Evolutionary conservation across 495 filamentous ascomycete species (phyloP).

Genomic region (Aspergillus heteromorphus): DNA sequence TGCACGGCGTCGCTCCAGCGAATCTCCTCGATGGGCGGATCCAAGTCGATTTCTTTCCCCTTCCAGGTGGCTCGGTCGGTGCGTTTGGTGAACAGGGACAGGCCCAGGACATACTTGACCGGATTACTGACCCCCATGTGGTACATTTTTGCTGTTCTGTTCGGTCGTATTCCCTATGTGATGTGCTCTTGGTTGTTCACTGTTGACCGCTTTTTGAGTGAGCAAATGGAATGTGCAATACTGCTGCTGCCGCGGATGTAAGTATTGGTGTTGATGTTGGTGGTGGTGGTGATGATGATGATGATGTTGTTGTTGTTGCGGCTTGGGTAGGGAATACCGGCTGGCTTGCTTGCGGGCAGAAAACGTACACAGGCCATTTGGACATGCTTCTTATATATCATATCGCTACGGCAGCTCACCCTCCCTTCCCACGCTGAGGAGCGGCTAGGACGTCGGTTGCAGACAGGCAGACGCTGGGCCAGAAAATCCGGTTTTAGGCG

Average conservation of each 20-base stretch:
- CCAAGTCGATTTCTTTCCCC: constrained; percentile 6
- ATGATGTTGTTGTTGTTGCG: too few relatives aligned
- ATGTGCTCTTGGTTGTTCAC: too few relatives aligned
- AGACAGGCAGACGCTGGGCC: neutral
- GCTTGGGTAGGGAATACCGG: too few relatives aligned
- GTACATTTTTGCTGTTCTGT: too few relatives aligned
- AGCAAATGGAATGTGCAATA: neutral
- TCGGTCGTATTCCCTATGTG: too few relatives aligned
- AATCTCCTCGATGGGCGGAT: constrained; percentile 1
- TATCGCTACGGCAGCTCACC: neutral
- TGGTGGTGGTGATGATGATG: too few relatives aligned
- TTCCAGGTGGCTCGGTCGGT: constrained; percentile 8
- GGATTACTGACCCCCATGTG: constrained; percentile 16
- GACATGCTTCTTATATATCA: neutral
- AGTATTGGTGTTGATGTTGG: too few relatives aligned
- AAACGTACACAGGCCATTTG: neutral
- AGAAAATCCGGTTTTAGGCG: constrained; percentile 2
- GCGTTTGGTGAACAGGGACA: constrained; percentile 14
- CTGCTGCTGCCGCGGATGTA: too few relatives aligned
- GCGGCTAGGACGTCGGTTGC: too few relatives aligned
- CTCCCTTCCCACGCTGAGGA: too few relatives aligned
- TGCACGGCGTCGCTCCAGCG: constrained; percentile 1
- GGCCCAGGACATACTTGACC: constrained; percentile 19
- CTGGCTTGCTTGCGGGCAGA: neutral
- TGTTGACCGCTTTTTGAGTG: neutral